Evolutionary conservation across 306 rosid species (phyloP).

Genomic region (Malus domestica): DNA sequence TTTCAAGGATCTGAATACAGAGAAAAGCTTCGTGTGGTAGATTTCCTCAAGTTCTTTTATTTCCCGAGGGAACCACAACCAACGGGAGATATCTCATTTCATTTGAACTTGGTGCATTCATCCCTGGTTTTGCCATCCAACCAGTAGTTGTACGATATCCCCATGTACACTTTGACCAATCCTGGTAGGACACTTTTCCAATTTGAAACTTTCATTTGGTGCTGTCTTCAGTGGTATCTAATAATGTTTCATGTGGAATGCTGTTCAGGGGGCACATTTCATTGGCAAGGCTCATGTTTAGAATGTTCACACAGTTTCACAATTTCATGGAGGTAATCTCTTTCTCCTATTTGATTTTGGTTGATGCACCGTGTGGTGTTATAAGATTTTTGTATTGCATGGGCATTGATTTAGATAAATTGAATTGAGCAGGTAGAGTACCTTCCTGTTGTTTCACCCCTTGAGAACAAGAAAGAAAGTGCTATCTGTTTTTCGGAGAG

Average conservation of each 20-base stretch:
- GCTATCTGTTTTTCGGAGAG: slow-evolving; percentile 59
- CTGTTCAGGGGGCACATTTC: slow-evolving; percentile 73
- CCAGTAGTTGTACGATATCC: slow-evolving; percentile 91
- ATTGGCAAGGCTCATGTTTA: slow-evolving; percentile 71
- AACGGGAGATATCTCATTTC: slow-evolving; percentile 83
- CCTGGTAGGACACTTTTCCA: slow-evolving; percentile 58
- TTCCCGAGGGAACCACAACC: slow-evolving; percentile 98
- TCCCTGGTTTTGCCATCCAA: slow-evolving; percentile 78
- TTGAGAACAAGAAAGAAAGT: slow-evolving; percentile 62
- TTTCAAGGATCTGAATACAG: slow-evolving; percentile 97
- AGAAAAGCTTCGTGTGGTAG: slow-evolving; percentile 77
- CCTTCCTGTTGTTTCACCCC: slow-evolving; percentile 77
- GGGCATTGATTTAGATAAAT: slow-evolving; percentile 7
- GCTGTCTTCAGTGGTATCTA: slow-evolving; percentile 15
- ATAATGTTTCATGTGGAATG: slow-evolving; percentile 13
- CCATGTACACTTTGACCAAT: slow-evolving; percentile 94
- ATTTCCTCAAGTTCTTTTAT: slow-evolving; percentile 87
- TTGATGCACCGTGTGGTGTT: not conserved
- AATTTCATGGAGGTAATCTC: slow-evolving; percentile 80
- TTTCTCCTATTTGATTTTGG: not conserved
- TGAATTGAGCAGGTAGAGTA: slow-evolving; percentile 73
- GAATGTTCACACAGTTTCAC: slow-evolving; percentile 97
- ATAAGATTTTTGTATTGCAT: slow-evolving; percentile 3
- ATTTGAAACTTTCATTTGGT: slow-evolving; percentile 10
- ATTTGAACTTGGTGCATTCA: slow-evolving; percentile 94